Conservation (phyloP, 2,329 filamentous ascomycete species). For the Colletotrichum cereale region DNA sequence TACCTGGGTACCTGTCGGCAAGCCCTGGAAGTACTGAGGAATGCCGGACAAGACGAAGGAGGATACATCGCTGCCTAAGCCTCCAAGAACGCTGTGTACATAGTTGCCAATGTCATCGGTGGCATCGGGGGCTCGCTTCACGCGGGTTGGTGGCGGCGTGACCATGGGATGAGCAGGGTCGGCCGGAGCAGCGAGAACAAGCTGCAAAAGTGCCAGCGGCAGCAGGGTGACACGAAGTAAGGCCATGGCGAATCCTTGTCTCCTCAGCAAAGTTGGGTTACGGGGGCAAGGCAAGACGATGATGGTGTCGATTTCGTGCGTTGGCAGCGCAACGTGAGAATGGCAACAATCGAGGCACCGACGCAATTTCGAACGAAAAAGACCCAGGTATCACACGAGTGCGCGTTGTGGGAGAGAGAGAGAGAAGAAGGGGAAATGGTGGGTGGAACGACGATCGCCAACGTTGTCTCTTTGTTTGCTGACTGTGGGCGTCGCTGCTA, state of each 20-base stretch:
- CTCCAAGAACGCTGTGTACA: slow-evolving; percentile 62
- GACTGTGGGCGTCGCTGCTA: slow-evolving; percentile 9
- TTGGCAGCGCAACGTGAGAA: not conserved
- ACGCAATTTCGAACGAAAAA: not conserved
- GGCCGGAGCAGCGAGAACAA: slow-evolving; percentile 40
- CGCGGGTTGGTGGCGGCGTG: slow-evolving; percentile 43
- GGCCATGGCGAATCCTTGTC: slow-evolving; percentile 10
- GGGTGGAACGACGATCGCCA: not conserved
- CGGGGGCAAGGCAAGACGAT: not conserved
- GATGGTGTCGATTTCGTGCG: not conserved
- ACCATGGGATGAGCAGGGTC: slow-evolving; percentile 43
- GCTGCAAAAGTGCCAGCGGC: slow-evolving; percentile 34
- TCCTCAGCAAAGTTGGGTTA: not conserved
- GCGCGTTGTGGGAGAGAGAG: not conserved
- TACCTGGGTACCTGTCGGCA: slow-evolving; percentile 73
- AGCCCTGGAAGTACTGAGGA: slow-evolving; percentile 75
- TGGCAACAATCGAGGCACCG: slow-evolving; percentile 5
- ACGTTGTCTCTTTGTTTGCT: slow-evolving; percentile 21
- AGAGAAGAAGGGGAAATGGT: not conserved
- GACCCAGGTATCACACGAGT: not conserved
- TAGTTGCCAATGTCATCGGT: slow-evolving; percentile 62
- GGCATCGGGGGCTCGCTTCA: slow-evolving; percentile 44
- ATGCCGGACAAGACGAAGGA: slow-evolving; percentile 73
- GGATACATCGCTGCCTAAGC: slow-evolving; percentile 67
- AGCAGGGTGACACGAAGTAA: slow-evolving; percentile 22